Base-by-base conservation (phyloP, 495 filamentous ascomycete genomes). In the Lentithecium fluviatile region DNA sequence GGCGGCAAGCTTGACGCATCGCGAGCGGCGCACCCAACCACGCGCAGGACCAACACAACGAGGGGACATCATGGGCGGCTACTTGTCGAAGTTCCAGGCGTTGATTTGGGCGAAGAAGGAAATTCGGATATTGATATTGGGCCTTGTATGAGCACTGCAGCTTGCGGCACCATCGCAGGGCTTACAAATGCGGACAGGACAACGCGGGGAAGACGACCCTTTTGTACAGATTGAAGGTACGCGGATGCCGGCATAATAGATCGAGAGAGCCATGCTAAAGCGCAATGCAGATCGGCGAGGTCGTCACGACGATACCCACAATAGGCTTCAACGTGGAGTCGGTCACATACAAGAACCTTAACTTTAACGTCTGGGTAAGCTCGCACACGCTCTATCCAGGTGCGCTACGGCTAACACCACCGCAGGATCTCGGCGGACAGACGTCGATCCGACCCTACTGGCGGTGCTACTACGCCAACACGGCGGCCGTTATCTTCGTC, bases 281-380 rank as follows among this genome's bases (percentile, higher is more conserved):
- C 11, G 13, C 6, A 12, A 13, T 23, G 46, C 71, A 96, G 90
- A 96, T 98, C 70, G 94, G 94, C 62, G 95, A 98, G 75, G 94
- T 97, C 45, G 94, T 98, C 67, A 96, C 94, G 40, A 98, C 94
- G 58, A 96, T 97, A 80, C 94, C 94, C 10, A 98, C 94, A 49
- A 97, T 98, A 74, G 94, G 94, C 50, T 98, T 98, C 80, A 98
- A 98, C 73, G 93, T 98, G 68, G 94, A 98, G 76, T 95, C 90
- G 23, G 94, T 98, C 52, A 90, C 90, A 64, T 97, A 97, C 79
- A 89, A 90, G 73, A 97, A 97, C 69, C 80, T 98, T 53, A 96
- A 97, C 74, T 93, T 98, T 73, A 97, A 96, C 74, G 94, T 98
- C 64, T 98, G 94, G 94, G 88, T 91, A 83, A 45, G 78, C 40